Base-by-base conservation (phyloP, 2,329 filamentous ascomycete genomes). In the Scedosporium dehoogii region DNA sequence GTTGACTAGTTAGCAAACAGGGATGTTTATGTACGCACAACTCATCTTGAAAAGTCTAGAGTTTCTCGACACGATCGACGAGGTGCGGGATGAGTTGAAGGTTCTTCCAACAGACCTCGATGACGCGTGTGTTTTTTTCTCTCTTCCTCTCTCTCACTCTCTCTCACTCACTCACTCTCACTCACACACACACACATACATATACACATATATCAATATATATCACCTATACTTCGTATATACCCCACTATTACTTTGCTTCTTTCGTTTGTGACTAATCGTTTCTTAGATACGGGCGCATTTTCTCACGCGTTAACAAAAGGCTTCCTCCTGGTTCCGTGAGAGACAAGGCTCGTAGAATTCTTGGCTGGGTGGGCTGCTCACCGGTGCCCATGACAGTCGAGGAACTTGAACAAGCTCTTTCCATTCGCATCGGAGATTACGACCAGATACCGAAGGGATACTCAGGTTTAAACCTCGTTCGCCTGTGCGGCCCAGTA, bases 401-500 rank as follows among this genome's bases (percentile, higher is more conserved):
- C 10, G 61, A 65, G 38, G 67, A 67, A 59, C 41, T 66, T 16
- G 58, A 66, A 10, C 62, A 65, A 42, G 64, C 65, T 3, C 59
- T 68, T 4, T 5, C 56, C 0, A 62, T 67, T 12, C 38, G 59
- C 6, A 16, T 41, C 16, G 44, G 38, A 3, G 33, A 63, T 18
- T 18, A 3, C 18, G 4, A 27, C 23, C 56, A 58, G 41, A 46
- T 25, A 5, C 38, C 58, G 3, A 46, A 23, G 9, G 41, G 41
- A 5, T 38, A 38, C 25, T 58, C 56, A 9, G 23, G 29, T n/a
- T n/a, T 69, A 9, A 64, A 68, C 48, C 6, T 70, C 29, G 59
- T 65, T 41, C 33, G 59, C 21, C 44, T 71, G 6, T 73, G 71
- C 60, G 71, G 71, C 3, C 70, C 71, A 1, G 66, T 73, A 25